A percentile compares a stretch with the other conserved stretches of the same genome.
These are phyloP conservation scores for Clonostachys sp. DNA, from an alignment of 2,329 filamentous ascomycete species.

Conservation along the genomic window DNA sequence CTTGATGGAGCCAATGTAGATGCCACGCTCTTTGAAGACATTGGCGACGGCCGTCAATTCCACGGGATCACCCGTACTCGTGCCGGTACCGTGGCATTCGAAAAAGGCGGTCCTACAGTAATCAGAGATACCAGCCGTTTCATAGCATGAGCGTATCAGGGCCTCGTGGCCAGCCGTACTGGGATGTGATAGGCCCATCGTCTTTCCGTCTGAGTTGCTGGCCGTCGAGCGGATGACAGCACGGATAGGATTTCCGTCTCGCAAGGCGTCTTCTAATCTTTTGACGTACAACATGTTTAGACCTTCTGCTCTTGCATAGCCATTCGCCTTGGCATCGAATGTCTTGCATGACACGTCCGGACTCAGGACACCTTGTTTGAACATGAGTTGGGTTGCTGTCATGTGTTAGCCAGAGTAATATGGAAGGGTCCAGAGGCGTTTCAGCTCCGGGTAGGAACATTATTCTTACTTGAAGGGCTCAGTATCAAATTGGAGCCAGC, in stretches of 20 bases:
- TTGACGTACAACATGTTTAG: conserved; percentile 34
- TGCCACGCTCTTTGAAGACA: too few relatives aligned
- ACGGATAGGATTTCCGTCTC: conserved; percentile 31
- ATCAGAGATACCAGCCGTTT: conserved; percentile 10
- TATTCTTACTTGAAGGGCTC: not conserved
- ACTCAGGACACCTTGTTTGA: conserved; percentile 13
- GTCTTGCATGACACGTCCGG: conserved; percentile 16
- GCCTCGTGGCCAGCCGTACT: conserved; percentile 24
- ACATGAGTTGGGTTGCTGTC: too few relatives aligned
- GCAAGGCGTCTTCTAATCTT: conserved; percentile 32
- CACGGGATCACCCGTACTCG: not conserved
- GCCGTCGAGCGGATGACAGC: conserved; percentile 24
- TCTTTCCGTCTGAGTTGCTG: conserved; percentile 30
- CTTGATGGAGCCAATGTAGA: too few relatives aligned
- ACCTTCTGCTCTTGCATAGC: conserved; percentile 42
- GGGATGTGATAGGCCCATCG: conserved; percentile 31
- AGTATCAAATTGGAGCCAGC: conserved; percentile 1
- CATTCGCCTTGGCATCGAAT: conserved; percentile 34
- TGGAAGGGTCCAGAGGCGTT: too few relatives aligned
- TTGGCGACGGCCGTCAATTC: too few relatives aligned
- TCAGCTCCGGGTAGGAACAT: conserved; percentile 7
- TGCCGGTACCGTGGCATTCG: conserved; percentile 39
- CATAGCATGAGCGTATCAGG: conserved; percentile 30
- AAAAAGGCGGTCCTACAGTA: conserved; percentile 16
- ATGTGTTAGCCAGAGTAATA: too few relatives aligned